phyloP scores from a whole-genome alignment of 306 rosid species.

The Mimosa bimucronata region DNA sequence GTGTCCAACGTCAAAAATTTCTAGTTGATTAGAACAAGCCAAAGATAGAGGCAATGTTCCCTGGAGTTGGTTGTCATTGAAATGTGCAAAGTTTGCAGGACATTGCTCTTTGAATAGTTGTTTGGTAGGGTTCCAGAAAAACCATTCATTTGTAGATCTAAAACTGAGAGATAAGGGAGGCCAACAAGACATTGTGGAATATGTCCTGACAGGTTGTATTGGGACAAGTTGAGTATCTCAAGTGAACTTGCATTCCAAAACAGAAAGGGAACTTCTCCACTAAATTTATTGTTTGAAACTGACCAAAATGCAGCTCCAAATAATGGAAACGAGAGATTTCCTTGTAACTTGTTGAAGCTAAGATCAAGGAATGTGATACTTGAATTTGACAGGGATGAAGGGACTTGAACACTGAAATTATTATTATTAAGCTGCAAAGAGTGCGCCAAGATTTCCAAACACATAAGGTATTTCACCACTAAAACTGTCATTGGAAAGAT shows the following conservation, averaged over 20 bases:
- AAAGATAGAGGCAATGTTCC: constrained; percentile 33
- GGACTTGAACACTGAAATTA: constrained; percentile 40
- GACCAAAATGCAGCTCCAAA: not conserved
- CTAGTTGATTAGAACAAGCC: not conserved
- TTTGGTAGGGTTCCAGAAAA: too few species aligned
- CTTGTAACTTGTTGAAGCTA: constrained; percentile 35
- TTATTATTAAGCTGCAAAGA: constrained; percentile 37
- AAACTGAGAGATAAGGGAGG: too few species aligned
- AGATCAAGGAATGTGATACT: too few species aligned
- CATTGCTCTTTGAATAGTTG: too few species aligned
- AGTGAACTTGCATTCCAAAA: constrained; percentile 1
- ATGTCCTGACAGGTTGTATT: not conserved
- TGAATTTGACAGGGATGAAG: not conserved
- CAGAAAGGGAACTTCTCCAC: not conserved
- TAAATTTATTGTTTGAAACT: constrained; percentile 35
- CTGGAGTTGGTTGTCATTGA: too few species aligned
- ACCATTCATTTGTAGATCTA: too few species aligned
- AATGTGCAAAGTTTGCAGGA: too few species aligned
- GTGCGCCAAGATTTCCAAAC: not conserved
- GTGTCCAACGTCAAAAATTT: too few species aligned
- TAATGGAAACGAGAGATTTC: constrained; percentile 18
- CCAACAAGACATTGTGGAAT: constrained; percentile 42
- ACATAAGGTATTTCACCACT: not conserved
- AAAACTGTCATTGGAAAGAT: too few species aligned
- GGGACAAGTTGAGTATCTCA: not conserved